Evolutionary conservation across 108 stramenopile species (phyloP), one percentile per base, ranked within the genome.

Genomic region (Nannochloropsis salina): DNA sequence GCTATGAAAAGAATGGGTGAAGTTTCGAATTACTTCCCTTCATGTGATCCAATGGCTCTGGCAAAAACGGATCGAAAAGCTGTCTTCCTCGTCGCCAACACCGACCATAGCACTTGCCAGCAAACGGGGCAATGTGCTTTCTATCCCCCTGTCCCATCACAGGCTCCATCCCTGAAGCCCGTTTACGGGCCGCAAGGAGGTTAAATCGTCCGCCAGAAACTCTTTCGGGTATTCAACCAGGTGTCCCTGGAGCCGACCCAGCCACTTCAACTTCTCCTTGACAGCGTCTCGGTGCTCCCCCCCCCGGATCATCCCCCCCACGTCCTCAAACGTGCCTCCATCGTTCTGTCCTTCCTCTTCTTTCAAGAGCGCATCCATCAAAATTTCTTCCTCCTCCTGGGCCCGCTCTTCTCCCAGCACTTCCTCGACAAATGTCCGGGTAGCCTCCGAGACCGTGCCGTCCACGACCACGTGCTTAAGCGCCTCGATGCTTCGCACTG

Each of bases 181-280:
- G n/a, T 74, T 74, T 8, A 74, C n/a, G n/a, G 61, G 61, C 15
- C 61, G 61, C 61, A 74, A 74, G 61, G 61, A 74, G 2, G 3
- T 74, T n/a, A 74, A 74, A 8, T 74, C 61, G n/a, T 74, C 61
- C 20, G 61, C 61, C 61, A 74, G n/a, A 74, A 74, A 74, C 20
- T 74, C 61, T n/a, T n/a, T 74, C 61, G 61, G 61, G 61, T 74
- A 74, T 74, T 74, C 20, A 15, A 74, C 61, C 20, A 74, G 61
- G 8, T 74, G 61, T n/a, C 61, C 61, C 6, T 6, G 61, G 20
- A 74, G n/a, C 61, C 61, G 61, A 74, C 61, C 61, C 61, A 74
- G 8, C 61, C 61, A 74, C 61, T 74, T 74, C 20, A 74, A n/a
- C 4, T 74, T 74, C n/a, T 74, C 61, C n/a, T 74, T 74, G 4